Base-by-base conservation (phyloP, 768 basidiomycete species). In the Lepiota brunneoincarnata region DNA sequence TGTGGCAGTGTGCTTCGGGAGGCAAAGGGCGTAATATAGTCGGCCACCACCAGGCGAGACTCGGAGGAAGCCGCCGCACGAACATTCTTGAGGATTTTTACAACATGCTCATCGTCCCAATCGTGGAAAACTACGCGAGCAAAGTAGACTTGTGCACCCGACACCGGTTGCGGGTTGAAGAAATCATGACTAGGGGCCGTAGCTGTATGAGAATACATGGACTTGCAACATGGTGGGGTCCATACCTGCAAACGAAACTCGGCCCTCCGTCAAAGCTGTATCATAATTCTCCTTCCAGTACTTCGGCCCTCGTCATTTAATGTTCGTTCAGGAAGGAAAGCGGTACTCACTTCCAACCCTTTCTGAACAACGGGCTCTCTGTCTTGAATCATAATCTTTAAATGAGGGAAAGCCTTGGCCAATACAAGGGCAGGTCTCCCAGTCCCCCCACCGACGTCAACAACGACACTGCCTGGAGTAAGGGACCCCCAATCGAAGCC, bases 111-210 rank as follows among this genome's bases (percentile, higher is more conserved):
- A 58, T 91, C 85, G 1, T 87, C 83, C 89, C 89, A 91, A 61
- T 92, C 89, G 60, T 92, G 89, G 31, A 88, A 72, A 36, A 90
- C 79, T 17, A 84, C 82, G 20, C 89, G 81, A 26, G 90, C 71
- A 31, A 91, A 72, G 63, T 84, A 92, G 5, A 89, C 81, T 0
- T 86, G 78, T 55, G 86, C 74, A 49, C 79, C 60, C 52, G 61
- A 66, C 48, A 73, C 63, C 2, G 78, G 78, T 61, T 91, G 89
- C 0, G 82, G 78, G 3, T 74, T 78, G 64, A 91, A 91, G 64
- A 91, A 91, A 69, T 91, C 87, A 60, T 91, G 89, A 1, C 86
- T 83, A 17, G 9, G 48, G 36, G 23, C 11, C 12, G 20, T 51
- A 17, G 38, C 18, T 38, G 38, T 23, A 40, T 35, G 59, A 46